Conservation (phyloP, 345 rosid genomes). For the Punica granatum region DNA sequence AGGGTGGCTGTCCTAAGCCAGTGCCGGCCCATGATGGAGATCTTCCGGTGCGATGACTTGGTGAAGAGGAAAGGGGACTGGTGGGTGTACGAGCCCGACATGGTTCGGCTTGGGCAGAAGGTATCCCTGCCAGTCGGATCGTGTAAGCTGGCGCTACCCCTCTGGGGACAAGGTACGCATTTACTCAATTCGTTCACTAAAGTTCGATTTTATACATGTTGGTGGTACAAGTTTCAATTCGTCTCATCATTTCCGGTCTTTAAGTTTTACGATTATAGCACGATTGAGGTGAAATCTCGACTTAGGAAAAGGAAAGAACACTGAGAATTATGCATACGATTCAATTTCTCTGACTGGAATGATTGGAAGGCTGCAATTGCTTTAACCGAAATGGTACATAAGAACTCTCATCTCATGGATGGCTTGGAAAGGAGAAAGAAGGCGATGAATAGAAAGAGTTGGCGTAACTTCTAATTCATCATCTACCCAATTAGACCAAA, state of each 20-base stretch:
- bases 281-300: neutral
- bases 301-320: neutral
- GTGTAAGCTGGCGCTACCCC: conserved; percentile 68
- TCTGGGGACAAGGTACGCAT: conserved; percentile 77
- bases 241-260: too few species aligned
- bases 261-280: too few species aligned
- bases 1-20: conserved; percentile 74
- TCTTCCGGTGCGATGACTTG: conserved; percentile 79
- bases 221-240: too few species aligned
- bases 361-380: neutral
- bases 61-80: conserved; percentile 64
- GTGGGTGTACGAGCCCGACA: conserved; percentile 70
- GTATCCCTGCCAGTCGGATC: conserved; percentile 76
- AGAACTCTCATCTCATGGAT: neutral
- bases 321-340: neutral
- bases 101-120: conserved; percentile 56
- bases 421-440: neutral
- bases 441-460: neutral
- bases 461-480: neutral
- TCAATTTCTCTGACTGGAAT: neutral
- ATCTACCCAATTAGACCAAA: neutral
- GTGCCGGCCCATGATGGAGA: conserved; percentile 86
- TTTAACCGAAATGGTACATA: neutral
- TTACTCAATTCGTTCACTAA: neutral
- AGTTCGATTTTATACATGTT: neutral